These are phyloP conservation scores for Apiospora malaysiana DNA, from an alignment of 2,329 filamentous ascomycete species.

Conservation along the genomic window DNA sequence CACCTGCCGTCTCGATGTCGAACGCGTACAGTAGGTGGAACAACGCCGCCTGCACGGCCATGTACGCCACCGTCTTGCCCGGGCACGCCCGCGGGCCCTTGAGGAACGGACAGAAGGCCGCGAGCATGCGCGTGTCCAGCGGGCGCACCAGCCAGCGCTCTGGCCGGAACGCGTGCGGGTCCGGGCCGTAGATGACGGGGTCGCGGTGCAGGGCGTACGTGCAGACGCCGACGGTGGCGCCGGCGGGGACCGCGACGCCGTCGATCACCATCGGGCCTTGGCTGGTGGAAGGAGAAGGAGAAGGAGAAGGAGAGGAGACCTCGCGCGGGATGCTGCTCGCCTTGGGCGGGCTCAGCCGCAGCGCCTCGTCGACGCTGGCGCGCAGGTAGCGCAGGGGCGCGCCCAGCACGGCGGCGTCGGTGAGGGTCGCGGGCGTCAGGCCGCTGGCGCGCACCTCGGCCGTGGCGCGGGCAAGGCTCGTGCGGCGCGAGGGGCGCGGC, in stretches of 20 bases:
- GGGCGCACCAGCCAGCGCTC: slow-evolving; percentile 40
- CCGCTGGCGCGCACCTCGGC: slow-evolving; percentile 8
- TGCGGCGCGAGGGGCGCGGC: background rate
- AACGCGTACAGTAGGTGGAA: slow-evolving; percentile 19
- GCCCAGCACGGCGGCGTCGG: slow-evolving; percentile 3
- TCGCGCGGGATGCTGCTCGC: slow-evolving; percentile 14
- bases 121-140: slow-evolving; percentile 11
- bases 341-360: slow-evolving; percentile 21
- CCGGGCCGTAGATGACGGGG: slow-evolving; percentile 42
- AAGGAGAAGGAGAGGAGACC: background rate
- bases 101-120: slow-evolving; percentile 20
- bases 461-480: background rate
- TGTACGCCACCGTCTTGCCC: slow-evolving; percentile 16
- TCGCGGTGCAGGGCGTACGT: slow-evolving; percentile 42
- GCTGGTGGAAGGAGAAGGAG: too few species aligned
- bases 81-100: slow-evolving; percentile 21
- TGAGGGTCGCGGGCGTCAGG: background rate
- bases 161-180: slow-evolving; percentile 43
- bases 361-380: slow-evolving; percentile 24
- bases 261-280: slow-evolving; percentile 20
- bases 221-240: slow-evolving; percentile 35
- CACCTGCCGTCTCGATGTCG: background rate
- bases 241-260: slow-evolving; percentile 37
- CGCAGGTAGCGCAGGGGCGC: slow-evolving; percentile 19
- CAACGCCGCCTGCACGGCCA: slow-evolving; percentile 18